Conservation (phyloP, 768 basidiomycete genomes). For the Suillus bovinus region DNA sequence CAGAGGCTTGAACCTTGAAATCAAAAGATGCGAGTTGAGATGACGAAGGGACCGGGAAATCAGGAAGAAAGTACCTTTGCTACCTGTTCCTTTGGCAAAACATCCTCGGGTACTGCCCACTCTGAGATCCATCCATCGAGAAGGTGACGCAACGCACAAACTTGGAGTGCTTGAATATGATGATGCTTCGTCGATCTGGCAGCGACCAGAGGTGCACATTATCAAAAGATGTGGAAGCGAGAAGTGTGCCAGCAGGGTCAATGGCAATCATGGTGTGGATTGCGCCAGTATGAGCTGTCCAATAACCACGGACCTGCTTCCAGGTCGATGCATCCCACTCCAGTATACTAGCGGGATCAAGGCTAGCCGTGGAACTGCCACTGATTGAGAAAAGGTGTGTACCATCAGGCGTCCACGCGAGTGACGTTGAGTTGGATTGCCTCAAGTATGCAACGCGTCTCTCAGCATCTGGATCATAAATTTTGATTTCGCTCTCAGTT, state of each 20-base stretch:
- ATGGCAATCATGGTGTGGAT: not conserved
- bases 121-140: not conserved
- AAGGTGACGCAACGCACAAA: not conserved
- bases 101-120: not conserved
- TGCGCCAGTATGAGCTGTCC: not conserved
- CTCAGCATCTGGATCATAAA: not conserved
- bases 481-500: not conserved
- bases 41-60: not conserved
- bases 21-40: not conserved
- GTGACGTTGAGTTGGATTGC: not conserved
- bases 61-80: not conserved
- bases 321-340: conserved; percentile 1
- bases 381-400: not conserved
- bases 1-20: not conserved
- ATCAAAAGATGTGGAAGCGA: not conserved
- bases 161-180: too few relatives aligned
- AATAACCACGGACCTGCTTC: not conserved
- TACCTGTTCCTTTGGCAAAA: not conserved
- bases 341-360: not conserved
- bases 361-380: too few relatives aligned
- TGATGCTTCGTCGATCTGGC: not conserved
- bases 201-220: not conserved
- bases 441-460: not conserved
- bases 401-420: not conserved
- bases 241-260: not conserved